Conservation (phyloP, 495 filamentous ascomycete species). For the Patellaria atrata region DNA sequence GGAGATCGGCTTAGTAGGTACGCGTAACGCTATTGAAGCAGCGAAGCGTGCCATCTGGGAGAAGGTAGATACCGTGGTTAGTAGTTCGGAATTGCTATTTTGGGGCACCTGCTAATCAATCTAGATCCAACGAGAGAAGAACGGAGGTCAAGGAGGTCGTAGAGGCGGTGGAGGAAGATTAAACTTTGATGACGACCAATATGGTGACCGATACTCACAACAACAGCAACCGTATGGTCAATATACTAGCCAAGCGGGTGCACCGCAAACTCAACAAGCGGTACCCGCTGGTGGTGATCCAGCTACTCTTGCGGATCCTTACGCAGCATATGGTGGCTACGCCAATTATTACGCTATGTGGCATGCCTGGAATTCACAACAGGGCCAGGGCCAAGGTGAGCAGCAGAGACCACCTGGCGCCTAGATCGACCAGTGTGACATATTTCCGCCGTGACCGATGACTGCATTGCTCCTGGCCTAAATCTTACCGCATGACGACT, state of each 20-base stretch:
- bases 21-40: constrained; percentile 50
- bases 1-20: constrained; percentile 66
- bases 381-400: constrained; percentile 11
- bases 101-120: constrained; percentile 19
- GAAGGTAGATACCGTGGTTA: constrained; percentile 74
- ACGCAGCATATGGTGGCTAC: constrained; percentile 53
- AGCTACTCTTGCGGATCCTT: constrained; percentile 36
- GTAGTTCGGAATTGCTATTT: constrained; percentile 11
- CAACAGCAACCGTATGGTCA: constrained; percentile 25
- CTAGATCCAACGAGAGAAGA: constrained; percentile 36
- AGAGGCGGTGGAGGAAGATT: constrained; percentile 23
- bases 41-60: constrained; percentile 70
- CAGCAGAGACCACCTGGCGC: constrained; percentile 12
- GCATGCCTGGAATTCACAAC: constrained; percentile 39
- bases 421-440: constrained; percentile 8
- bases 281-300: constrained; percentile 29
- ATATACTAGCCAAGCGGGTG: constrained; percentile 12
- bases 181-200: constrained; percentile 17
- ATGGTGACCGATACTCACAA: constrained; percentile 32
- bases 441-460: constrained; percentile 12
- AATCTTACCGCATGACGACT: no score
- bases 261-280: constrained; percentile 24
- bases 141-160: constrained; percentile 30
- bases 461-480: no score
- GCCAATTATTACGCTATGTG: constrained; percentile 47